Percentiles rank a stretch among this genome's conserved stretches.
phyloP scores from a whole-genome alignment of 441 rosid genomes.

The Gossypium gossypioides region DNA sequence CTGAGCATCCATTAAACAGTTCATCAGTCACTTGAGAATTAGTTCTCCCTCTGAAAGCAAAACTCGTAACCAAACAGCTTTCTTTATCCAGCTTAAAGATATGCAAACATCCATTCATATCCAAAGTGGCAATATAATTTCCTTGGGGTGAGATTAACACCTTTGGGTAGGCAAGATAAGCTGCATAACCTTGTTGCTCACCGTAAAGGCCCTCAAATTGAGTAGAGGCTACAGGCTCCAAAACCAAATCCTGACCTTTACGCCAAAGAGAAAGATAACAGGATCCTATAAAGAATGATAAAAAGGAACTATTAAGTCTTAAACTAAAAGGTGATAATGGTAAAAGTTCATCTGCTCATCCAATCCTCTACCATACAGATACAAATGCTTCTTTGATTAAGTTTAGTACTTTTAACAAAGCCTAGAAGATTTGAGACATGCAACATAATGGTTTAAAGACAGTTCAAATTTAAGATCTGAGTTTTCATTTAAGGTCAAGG shows the following conservation, averaged over 20 bases:
- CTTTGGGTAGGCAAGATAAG: slow-evolving; percentile 56
- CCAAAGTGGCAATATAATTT: slow-evolving; percentile 59
- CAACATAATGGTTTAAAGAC: not conserved
- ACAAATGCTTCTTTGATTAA: not conserved
- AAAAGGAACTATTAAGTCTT: not conserved
- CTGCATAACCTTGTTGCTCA: slow-evolving; percentile 30
- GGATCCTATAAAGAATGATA: slow-evolving; percentile 41
- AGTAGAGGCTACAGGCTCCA: slow-evolving; percentile 45
- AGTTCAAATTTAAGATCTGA: slow-evolving; percentile 6
- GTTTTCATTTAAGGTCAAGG: slow-evolving; percentile 6
- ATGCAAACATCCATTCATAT: slow-evolving; percentile 54
- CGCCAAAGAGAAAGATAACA: slow-evolving; percentile 66
- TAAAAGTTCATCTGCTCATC: not conserved
- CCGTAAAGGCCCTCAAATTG: slow-evolving; percentile 59
- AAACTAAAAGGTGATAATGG: not conserved
- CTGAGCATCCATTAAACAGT: slow-evolving; percentile 19
- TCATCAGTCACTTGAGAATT: slow-evolving; percentile 25
- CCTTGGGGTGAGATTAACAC: slow-evolving; percentile 66
- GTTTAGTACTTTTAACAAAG: not conserved
- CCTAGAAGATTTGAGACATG: not conserved
- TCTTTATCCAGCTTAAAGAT: slow-evolving; percentile 53
- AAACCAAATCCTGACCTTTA: slow-evolving; percentile 32
- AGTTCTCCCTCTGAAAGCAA: slow-evolving; percentile 27
- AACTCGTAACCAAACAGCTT: slow-evolving; percentile 30
- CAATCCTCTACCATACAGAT: not conserved